Base-by-base conservation (phyloP, 1,284 basidiomycete species). In the Golubevia pallescens region DNA sequence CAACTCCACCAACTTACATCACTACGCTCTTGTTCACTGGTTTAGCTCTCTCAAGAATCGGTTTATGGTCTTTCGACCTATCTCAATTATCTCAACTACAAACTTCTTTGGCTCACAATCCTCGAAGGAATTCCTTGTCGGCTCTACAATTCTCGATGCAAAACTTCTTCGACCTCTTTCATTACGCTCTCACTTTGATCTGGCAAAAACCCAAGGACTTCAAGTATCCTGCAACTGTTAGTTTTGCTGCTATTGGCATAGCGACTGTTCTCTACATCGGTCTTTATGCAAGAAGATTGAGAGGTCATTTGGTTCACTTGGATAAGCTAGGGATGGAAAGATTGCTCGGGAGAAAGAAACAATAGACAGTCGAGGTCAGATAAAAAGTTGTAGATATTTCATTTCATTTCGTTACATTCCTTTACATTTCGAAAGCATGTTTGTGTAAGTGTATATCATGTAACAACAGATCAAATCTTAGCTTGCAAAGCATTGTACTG, bases 61-160 rank as follows among this genome's bases (percentile, higher is more conserved):
- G 89, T 0, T 81, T 89, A 0, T 89, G 89, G 88, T 86, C 87
- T 0, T 89, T 89, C 70, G 89, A 89, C 68, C 85, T 89, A 7
- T 86, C 86, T 23, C 89, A 89, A 65, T 81, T 88, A 21, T 87
- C 89, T 57, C 86, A 88, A n/a, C 34, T 38, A 5, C 34, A 38
- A 56, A 56, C 54, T 28, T 21, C 54, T 28, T 28, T 56, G 10
- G 2, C 54, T 13, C 10, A 5, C 54, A 69, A 2, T 71, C 69
- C 42, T 2, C 68, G 76, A 14, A 71, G 71, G 42, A 77, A 76
- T 34, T 69, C 69, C 1, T 53, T 78, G 14, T 74, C 73, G 71
- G 77, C 70, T 19, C 57, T 78, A 52, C 76, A 80, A 48, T 74
- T 74, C 34, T 65, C 69, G 13, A 61, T 76, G 51, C 77, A 78